Conservation (phyloP, 306 rosid species). For the Glycyrrhiza uralensis region DNA sequence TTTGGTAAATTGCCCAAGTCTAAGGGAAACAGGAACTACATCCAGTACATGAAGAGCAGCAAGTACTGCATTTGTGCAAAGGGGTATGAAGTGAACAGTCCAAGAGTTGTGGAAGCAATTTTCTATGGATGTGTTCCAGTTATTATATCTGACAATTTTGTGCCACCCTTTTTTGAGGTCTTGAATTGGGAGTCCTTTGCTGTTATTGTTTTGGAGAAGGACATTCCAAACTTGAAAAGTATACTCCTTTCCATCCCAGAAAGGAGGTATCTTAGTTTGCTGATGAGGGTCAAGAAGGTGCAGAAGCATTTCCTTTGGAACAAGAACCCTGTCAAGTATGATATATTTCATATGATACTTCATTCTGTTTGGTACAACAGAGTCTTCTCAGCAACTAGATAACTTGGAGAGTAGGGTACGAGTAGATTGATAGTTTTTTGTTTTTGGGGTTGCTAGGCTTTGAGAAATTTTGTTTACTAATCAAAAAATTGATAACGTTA, state of each 20-base stretch:
- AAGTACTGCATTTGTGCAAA: constrained; percentile 89
- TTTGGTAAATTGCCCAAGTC: constrained; percentile 49
- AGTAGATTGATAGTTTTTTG: background rate
- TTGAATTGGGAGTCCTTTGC: constrained; percentile 86
- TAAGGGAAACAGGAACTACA: constrained; percentile 55
- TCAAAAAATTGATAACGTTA: background rate
- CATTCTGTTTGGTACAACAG: constrained; percentile 88
- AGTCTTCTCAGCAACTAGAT: constrained; percentile 40
- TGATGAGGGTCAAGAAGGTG: constrained; percentile 63
- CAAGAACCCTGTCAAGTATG: constrained; percentile 62
- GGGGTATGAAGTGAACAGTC: constrained; percentile 92
- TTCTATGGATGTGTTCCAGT: constrained; percentile 79
- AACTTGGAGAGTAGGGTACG: background rate
- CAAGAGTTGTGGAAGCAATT: constrained; percentile 86
- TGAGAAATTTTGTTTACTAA: background rate
- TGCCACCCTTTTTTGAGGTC: constrained; percentile 75
- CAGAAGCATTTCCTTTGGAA: constrained; percentile 92
- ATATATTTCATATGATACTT: constrained; percentile 83
- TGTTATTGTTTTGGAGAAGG: constrained; percentile 77
- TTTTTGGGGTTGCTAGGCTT: background rate
- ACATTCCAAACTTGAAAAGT: constrained; percentile 69
- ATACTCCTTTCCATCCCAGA: constrained; percentile 67
- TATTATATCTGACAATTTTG: constrained; percentile 83
- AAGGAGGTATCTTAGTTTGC: constrained; percentile 56
- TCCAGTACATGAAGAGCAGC: constrained; percentile 77